phyloP scores from a whole-genome alignment of 345 rosid species.

The Psidium friedrichsthalianum region DNA sequence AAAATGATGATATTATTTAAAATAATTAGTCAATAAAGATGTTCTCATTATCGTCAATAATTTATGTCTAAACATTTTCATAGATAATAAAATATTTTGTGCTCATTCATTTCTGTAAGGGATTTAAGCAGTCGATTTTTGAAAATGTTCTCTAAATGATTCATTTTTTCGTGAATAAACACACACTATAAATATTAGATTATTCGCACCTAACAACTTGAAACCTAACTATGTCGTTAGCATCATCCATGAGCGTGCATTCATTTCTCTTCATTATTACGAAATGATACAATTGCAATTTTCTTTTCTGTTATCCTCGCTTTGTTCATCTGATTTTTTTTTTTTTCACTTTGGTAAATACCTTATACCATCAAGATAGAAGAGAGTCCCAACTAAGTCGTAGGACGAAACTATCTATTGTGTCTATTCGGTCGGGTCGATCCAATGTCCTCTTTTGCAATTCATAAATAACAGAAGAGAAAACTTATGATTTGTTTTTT shows the following conservation, averaged over 20 bases:
- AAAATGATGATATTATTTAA: too few species aligned
- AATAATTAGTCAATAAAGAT: too few species aligned
- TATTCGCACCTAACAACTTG: neutral
- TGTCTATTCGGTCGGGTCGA: neutral
- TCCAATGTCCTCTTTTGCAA: neutral
- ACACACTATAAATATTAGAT: neutral
- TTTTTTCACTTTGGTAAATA: neutral
- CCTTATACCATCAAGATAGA: neutral
- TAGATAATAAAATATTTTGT: too few species aligned
- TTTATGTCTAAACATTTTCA: too few species aligned
- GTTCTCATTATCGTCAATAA: too few species aligned
- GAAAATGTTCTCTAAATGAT: too few species aligned
- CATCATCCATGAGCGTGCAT: neutral
- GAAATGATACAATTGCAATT: neutral
- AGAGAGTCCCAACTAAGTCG: neutral
- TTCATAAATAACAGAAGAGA: neutral
- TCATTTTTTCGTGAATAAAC: too few species aligned
- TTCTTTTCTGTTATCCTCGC: neutral
- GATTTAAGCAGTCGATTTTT: too few species aligned
- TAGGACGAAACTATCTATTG: neutral
- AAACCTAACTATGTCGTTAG: neutral
- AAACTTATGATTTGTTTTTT: neutral
- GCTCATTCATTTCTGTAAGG: too few species aligned
- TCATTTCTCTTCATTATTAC: neutral
- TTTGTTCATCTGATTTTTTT: neutral